Evolutionary conservation across 2,329 filamentous ascomycete genomes (phyloP), one percentile per base, ranked within the genome.

Genomic region (Paracoccidioides lutzii): DNA sequence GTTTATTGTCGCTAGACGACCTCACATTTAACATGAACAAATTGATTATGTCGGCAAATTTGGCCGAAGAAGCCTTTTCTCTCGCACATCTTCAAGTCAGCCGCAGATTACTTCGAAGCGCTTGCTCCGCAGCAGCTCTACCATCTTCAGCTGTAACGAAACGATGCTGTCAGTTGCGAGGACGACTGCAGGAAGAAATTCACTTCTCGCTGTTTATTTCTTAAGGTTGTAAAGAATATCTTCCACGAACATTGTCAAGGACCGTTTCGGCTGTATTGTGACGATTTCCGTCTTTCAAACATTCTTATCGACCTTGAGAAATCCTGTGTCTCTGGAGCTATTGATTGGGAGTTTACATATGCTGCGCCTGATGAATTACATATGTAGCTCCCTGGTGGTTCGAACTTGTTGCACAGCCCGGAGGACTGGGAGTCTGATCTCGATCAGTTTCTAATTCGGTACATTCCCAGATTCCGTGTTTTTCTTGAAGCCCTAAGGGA

Each of bases 141-240:
- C 3, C 69, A 71, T 14, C 63, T 75, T 3, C 15, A 65, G 8
- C 73, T 73, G 54, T 72, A 76, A 59, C 69, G 67, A 51, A 75
- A 76, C 57, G 67, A 74, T 43, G 59, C 68, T 0, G 61, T 74
- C 2, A 54, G 57, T 0, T 63, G 66, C 1, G 71, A 67, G 30
- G 69, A 72, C 12, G 73, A 77, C 55, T 71, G 67, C 50, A 65
- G 70, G 3, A 71, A 69, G 32, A 76, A 76, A 56, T 75, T 74
- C 53, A 66, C 75, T 3, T 68, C 71, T 4, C 71, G 72, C 3
- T 67, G 71, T 30, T 59, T 76, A 0, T 75, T 76, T 57, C 71
- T 69, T 4, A 68, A 60, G 44, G 55, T 73, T 4, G 67, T 66
- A 4, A 8, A 61, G 41, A 42, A 43, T n/a, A 50, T 66, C 57